Base-by-base conservation (phyloP, 495 filamentous ascomycete species). In the Podospora tetraspora region DNA sequence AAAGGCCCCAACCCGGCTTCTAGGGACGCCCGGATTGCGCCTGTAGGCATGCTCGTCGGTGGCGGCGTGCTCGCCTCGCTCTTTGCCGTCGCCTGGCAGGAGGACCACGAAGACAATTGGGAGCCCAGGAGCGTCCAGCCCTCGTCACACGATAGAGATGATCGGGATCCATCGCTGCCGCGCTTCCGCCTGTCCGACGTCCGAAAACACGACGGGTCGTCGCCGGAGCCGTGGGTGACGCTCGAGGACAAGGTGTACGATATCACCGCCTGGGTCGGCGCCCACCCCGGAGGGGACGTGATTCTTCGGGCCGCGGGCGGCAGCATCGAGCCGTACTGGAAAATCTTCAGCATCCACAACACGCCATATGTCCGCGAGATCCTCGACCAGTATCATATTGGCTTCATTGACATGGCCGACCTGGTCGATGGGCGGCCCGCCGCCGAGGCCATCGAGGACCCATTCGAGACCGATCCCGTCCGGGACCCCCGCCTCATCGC, bases 261-360 rank as follows among this genome's bases (percentile, higher is more conserved):
- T 68, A 88, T 88, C 59, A 88, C 85, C 11, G 80, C 85, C 29
- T 88, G 84, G 83, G 70, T 88, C 1, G 73, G 77, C 4, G 83
- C 79, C n/a, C 86, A 89, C 68, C 86, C 86, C 0, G 86, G 86
- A 23, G 86, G 86, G 3, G 84, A 86, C 59, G 83, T 89, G 3
- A 89, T 89, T 66, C 78, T 88, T 13, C 81, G 84, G 19, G 86
- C 86, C 3, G 84, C 81, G 2, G 86, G 86, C 22, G 83, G 81
- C 56, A 79, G 77, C 63, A 79, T 88, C 27, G 86, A 89, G 59
- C 86, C 83, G 1, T 89, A 88, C 74, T 89, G 86, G 86, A 77
- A 88, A 43, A 88, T 89, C 59, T 88, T 89, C 62, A 80, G 80
- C 57, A 87, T 89, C 60, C 86, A 89, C 73, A 84, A 88, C 72